phyloP scores from a whole-genome alignment of 352 stramenopile species.

The Globisporangium nunn region DNA sequence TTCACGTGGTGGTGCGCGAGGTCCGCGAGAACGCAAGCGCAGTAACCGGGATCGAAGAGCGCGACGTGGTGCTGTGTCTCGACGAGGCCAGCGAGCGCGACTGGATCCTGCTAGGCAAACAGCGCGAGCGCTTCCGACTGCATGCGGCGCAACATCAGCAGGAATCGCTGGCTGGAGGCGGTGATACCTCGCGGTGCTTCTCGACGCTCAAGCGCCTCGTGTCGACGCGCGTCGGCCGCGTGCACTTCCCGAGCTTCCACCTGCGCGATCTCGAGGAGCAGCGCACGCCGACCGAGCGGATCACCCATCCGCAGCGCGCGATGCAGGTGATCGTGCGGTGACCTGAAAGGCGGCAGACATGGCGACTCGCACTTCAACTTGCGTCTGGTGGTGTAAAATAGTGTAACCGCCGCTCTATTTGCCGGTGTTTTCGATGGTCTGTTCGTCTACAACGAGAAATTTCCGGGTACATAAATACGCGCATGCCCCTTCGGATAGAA shows the following conservation, averaged over 20 bases:
- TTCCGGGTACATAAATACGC: too few relatives aligned
- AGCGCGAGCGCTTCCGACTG: conserved; percentile 39
- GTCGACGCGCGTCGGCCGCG: conserved; percentile 29
- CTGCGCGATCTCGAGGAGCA: conserved; percentile 17
- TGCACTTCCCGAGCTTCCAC: conserved; percentile 49
- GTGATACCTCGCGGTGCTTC: conserved; percentile 11
- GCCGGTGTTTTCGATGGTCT: too few relatives aligned
- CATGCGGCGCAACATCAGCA: conserved; percentile 1
- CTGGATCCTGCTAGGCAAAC: conserved; percentile 65
- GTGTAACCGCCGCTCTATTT: too few relatives aligned
- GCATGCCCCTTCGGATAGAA: conserved; percentile 3
- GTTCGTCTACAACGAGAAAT: too few relatives aligned
- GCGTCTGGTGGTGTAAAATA: background rate
- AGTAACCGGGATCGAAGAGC: conserved; percentile 1
- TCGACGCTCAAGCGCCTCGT: conserved; percentile 41
- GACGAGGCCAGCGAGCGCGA: conserved; percentile 41
- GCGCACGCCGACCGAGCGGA: background rate
- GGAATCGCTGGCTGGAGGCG: background rate
- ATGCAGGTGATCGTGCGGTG: conserved; percentile 22
- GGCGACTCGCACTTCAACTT: background rate
- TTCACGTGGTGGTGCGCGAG: conserved; percentile 30
- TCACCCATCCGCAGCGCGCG: conserved; percentile 14
- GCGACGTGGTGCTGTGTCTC: conserved; percentile 35
- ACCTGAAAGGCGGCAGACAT: background rate
- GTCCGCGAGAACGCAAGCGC: conserved; percentile 6